phyloP scores from a whole-genome alignment of 495 filamentous ascomycete species.

The Amorphotheca resinae region DNA sequence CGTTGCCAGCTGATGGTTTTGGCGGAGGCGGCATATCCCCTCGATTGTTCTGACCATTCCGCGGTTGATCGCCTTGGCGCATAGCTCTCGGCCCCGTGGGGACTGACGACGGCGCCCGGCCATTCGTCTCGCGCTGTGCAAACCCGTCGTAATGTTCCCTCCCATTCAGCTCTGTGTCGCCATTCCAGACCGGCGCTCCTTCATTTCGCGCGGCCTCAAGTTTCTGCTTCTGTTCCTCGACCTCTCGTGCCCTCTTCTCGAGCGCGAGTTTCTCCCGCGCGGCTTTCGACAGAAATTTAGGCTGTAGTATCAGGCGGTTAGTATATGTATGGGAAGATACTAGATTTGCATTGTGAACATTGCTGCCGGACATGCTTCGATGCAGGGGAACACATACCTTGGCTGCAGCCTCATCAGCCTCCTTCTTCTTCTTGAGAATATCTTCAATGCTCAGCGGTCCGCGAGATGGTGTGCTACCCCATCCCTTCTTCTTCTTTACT shows the following conservation, averaged over 20 bases:
- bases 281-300: slow-evolving; percentile 84
- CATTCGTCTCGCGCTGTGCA: slow-evolving; percentile 6
- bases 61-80: slow-evolving; percentile 40
- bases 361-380: background rate
- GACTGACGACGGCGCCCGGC: slow-evolving; percentile 23
- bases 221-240: slow-evolving; percentile 52
- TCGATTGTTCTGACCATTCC: slow-evolving; percentile 25
- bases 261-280: slow-evolving; percentile 76
- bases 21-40: slow-evolving; percentile 28
- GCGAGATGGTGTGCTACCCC: slow-evolving; percentile 29
- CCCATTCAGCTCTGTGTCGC: slow-evolving; percentile 13
- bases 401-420: slow-evolving; percentile 62
- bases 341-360: slow-evolving; percentile 18
- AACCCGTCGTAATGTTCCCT: slow-evolving; percentile 3
- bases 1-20: slow-evolving; percentile 20
- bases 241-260: slow-evolving; percentile 77
- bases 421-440: slow-evolving; percentile 63
- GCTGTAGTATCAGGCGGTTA: slow-evolving; percentile 35
- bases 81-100: slow-evolving; percentile 75
- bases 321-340: slow-evolving; percentile 20
- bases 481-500: slow-evolving; percentile 46
- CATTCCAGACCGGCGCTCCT: slow-evolving; percentile 4
- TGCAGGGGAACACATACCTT: slow-evolving; percentile 39
- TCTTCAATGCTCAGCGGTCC: slow-evolving; percentile 65
- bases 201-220: slow-evolving; percentile 36